Evolutionary conservation across 2,329 filamentous ascomycete species (phyloP), one percentile per base, ranked within the genome.

Genomic region (Periglandula ipomoeae): DNA sequence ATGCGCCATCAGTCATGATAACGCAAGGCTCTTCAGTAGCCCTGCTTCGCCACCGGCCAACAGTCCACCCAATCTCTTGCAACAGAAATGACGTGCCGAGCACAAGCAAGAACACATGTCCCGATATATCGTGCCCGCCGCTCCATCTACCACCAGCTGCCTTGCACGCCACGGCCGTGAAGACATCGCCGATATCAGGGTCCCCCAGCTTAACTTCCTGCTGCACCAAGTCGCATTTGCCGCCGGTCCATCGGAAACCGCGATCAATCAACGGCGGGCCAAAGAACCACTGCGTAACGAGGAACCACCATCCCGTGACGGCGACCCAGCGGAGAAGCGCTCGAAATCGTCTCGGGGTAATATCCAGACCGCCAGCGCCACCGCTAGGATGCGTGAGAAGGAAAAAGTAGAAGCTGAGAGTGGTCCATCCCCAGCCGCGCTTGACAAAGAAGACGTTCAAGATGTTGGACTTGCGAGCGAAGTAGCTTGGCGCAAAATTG

Each of bases 251-350:
- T n/a, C 81, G 74, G 65, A 97, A 98, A 3, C 85, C 81, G 49
- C 90, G 84, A 65, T 98, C 93, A 58, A 97, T 91, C 44, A 98
- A 72, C 19, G 89, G 76, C 2, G 93, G 83, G 0, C 93, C 93
- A 60, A 98, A 96, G 66, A 83, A 97, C 93, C 93, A 97, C 71
- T 97, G 93, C 55, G 93, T 98, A 17, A 93, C 82, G 35, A 89
- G 70, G 38, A 89, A 73, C 93, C 93, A 98, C 67, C 83, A 84
- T 1, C 69, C 59, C 8, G 93, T 97, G 0, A 89, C 79, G 8
- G 84, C 68, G 0, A 55, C 71, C 74, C 89, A 98, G 43, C 93
- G 78, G 20, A 84, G 44, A 1, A 72, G 60, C 0, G 86, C 88
- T 50, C 81, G 76, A 10, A 78, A 47, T 58, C 52, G 69, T 72